Evolutionary conservation across 345 rosid genomes (phyloP).

Genomic region (Mallotus nudiflorus): DNA sequence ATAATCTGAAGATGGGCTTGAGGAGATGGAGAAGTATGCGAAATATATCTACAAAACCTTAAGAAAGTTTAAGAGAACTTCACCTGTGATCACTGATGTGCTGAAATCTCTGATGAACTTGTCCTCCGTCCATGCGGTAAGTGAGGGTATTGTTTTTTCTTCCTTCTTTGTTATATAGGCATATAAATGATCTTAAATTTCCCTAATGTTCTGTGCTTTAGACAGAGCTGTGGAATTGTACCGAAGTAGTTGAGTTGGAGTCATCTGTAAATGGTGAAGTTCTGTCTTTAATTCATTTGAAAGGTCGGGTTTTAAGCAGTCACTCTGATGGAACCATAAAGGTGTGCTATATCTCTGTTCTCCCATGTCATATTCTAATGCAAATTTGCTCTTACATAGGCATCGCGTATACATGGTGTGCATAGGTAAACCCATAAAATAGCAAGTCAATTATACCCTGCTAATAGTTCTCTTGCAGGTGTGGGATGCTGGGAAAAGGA

Average conservation of each 20-base stretch:
- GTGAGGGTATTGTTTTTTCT: constrained; percentile 19
- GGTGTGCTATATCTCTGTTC: constrained; percentile 32
- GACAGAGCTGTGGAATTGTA: constrained; percentile 64
- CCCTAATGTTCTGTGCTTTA: constrained; percentile 13
- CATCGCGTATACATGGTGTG: neutral
- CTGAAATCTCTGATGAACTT: constrained; percentile 60
- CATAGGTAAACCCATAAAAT: neutral
- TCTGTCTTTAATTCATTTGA: constrained; percentile 45
- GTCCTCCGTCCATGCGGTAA: constrained; percentile 60
- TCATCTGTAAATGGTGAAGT: constrained; percentile 52
- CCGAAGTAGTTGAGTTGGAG: constrained; percentile 42
- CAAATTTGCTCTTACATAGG: constrained; percentile 1
- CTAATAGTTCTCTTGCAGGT: constrained; percentile 30
- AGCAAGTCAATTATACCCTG: neutral
- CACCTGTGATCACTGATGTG: constrained; percentile 46
- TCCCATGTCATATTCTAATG: neutral
- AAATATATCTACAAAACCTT: constrained; percentile 53
- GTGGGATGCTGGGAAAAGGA: constrained; percentile 56
- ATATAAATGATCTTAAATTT: neutral
- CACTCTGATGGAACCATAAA: constrained; percentile 75
- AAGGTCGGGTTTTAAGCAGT: constrained; percentile 53
- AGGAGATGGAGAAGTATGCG: constrained; percentile 55
- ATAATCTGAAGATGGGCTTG: constrained; percentile 41
- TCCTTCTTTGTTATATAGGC: neutral
- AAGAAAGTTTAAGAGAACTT: constrained; percentile 54